Percentiles rank a stretch among this genome's conserved stretches.
These are phyloP conservation scores for Golubevia pallescens DNA, from an alignment of 1,284 basidiomycete genomes.

Conservation along the genomic window DNA sequence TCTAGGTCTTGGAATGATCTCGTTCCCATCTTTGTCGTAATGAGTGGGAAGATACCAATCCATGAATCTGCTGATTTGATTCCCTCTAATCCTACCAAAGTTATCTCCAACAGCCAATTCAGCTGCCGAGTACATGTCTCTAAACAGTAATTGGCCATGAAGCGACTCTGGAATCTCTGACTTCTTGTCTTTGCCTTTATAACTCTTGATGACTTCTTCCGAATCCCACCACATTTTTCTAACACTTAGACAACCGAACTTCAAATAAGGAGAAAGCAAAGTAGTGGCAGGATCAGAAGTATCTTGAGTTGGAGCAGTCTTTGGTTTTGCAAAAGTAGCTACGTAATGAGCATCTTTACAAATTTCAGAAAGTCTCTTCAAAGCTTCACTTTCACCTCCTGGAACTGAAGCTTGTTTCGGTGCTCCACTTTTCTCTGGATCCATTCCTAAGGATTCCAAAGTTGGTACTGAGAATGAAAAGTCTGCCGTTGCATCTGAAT, in stretches of 20 bases:
- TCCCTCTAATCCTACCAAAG: conserved; percentile 66
- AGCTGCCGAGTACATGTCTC: conserved; percentile 67
- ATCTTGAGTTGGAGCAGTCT: conserved; percentile 57
- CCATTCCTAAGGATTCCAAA: conserved; percentile 67
- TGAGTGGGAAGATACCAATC: conserved; percentile 67
- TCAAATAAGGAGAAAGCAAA: conserved; percentile 66
- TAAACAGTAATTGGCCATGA: conserved; percentile 65
- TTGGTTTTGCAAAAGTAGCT: conserved; percentile 68
- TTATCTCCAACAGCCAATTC: conserved; percentile 65
- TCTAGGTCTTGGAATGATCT: conserved; percentile 65
- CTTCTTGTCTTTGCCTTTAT: conserved; percentile 38
- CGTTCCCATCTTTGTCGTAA: conserved; percentile 64
- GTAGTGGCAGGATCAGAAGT: conserved; percentile 53
- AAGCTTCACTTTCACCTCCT: conserved; percentile 68
- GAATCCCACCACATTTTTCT: conserved; percentile 42
- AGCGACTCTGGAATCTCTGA: conserved; percentile 20
- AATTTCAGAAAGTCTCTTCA: conserved; percentile 65
- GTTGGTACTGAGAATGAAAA: conserved; percentile 65
- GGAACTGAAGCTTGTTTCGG: conserved; percentile 61
- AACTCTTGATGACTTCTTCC: conserved; percentile 32
- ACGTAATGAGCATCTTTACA: conserved; percentile 65
- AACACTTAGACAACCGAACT: conserved; percentile 68
- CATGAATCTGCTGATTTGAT: conserved; percentile 64
- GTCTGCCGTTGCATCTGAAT: conserved; percentile 13
- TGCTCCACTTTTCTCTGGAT: conserved; percentile 61